Conservation (phyloP, 2,329 filamentous ascomycete genomes). For the Alternaria ethzedia region DNA sequence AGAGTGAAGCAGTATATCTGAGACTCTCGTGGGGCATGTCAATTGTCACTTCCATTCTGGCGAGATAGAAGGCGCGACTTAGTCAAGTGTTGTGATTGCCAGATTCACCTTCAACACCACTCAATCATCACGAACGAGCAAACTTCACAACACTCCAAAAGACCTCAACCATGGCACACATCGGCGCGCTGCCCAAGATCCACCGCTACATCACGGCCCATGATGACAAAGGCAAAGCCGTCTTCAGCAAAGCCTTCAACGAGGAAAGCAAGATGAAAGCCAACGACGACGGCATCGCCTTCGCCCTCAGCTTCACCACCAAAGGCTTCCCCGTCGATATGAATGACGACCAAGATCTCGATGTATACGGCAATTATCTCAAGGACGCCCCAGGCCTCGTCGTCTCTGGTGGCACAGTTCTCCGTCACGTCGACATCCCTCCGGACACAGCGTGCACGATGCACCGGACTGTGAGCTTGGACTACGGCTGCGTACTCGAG, state of each 20-base stretch:
- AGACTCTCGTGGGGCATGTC: neutral
- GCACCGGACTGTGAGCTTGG: conserved; percentile 50
- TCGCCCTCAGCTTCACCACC: conserved; percentile 59
- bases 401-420: conserved; percentile 56
- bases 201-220: conserved; percentile 49
- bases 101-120: neutral
- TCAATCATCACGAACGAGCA: neutral
- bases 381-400: conserved; percentile 57
- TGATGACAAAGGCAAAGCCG: conserved; percentile 42
- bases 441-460: conserved; percentile 46
- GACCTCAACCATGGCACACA: conserved; percentile 37
- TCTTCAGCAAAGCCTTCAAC: conserved; percentile 45
- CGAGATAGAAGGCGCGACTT: neutral
- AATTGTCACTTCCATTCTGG: neutral
- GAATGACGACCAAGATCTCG: conserved; percentile 54
- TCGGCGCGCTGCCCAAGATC: conserved; percentile 39
- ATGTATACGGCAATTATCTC: conserved; percentile 54
- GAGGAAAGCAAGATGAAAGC: conserved; percentile 46
- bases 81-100: neutral
- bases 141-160: neutral
- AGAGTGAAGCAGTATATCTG: neutral
- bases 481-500: conserved; percentile 50
- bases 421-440: conserved; percentile 51
- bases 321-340: conserved; percentile 57
- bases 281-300: conserved; percentile 55